Evolutionary conservation across 2,329 filamentous ascomycete genomes (phyloP).

Genomic region (Coniochaeta sp.): DNA sequence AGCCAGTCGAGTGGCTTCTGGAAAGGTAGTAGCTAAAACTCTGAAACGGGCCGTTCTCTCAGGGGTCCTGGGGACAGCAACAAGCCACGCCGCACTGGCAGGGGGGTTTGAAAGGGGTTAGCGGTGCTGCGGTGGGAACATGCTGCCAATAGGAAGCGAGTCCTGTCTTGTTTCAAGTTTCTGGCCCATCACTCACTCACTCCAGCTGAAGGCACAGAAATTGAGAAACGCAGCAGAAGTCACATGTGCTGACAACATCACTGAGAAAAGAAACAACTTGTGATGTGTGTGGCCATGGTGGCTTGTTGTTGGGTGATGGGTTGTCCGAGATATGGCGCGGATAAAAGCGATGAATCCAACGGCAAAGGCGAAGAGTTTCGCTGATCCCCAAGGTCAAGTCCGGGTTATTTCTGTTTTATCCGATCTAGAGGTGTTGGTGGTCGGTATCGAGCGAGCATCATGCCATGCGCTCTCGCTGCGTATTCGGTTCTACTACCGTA

Average conservation of each 20-base stretch:
- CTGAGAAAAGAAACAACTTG: too few species aligned
- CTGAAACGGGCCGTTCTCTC: background rate
- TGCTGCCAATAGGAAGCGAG: background rate
- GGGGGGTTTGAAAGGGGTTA: background rate
- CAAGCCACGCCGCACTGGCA: background rate
- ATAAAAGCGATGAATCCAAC: background rate
- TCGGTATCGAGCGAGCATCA: background rate
- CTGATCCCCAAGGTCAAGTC: background rate
- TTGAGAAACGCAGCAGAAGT: too few species aligned
- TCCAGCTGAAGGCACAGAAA: background rate
- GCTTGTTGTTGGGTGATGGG: too few species aligned
- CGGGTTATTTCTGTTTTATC: background rate
- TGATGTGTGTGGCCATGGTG: too few species aligned
- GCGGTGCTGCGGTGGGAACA: background rate
- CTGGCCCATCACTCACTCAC: too few species aligned
- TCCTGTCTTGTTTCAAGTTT: background rate
- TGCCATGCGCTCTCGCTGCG: too few species aligned
- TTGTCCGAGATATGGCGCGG: background rate
- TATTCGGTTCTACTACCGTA: too few species aligned
- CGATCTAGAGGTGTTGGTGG: background rate
- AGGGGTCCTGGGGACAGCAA: background rate
- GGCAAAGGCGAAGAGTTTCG: background rate
- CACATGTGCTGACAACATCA: too few species aligned
- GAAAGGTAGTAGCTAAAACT: background rate
- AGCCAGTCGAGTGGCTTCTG: constrained; percentile 1